phyloP scores from a whole-genome alignment of 805 yeast species.

The Saccharomycopsis fermentans region DNA sequence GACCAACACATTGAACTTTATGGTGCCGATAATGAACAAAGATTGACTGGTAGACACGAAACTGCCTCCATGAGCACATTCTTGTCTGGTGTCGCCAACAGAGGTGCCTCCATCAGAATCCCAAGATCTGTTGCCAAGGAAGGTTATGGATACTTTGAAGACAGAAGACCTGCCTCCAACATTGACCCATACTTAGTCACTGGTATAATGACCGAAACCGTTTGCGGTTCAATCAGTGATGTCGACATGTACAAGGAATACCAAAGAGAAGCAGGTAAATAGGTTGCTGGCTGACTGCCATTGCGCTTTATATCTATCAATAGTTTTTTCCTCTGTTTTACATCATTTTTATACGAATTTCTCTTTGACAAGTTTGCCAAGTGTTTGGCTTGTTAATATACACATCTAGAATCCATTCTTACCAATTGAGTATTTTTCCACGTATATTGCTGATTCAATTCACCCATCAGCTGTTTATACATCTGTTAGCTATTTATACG shows the following conservation, averaged over 20 bases:
- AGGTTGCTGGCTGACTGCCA: neutral
- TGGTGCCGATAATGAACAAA: conserved; percentile 90
- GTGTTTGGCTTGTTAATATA: no score
- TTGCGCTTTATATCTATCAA: no score
- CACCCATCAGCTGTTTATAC: no score
- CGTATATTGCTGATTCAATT: no score
- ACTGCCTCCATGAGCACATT: conserved; percentile 88
- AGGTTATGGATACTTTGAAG: conserved; percentile 98
- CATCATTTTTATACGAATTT: no score
- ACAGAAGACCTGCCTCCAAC: conserved; percentile 99
- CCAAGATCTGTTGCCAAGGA: conserved; percentile 98
- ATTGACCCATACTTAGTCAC: conserved; percentile 98
- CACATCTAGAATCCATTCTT: no score
- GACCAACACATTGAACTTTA: conserved; percentile 90
- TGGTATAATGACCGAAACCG: conserved; percentile 96
- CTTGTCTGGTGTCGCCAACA: conserved; percentile 97
- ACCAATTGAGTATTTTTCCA: no score
- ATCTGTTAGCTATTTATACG: no score
- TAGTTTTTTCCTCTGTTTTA: no score
- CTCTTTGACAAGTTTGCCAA: no score
- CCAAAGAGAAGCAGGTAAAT: conserved; percentile 47
- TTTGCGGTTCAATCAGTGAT: conserved; percentile 88
- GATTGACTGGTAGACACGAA: conserved; percentile 98
- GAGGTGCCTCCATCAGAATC: conserved; percentile 98
- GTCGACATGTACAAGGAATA: conserved; percentile 91